phyloP scores from a whole-genome alignment of 306 rosid species.

The Prunus mume region DNA sequence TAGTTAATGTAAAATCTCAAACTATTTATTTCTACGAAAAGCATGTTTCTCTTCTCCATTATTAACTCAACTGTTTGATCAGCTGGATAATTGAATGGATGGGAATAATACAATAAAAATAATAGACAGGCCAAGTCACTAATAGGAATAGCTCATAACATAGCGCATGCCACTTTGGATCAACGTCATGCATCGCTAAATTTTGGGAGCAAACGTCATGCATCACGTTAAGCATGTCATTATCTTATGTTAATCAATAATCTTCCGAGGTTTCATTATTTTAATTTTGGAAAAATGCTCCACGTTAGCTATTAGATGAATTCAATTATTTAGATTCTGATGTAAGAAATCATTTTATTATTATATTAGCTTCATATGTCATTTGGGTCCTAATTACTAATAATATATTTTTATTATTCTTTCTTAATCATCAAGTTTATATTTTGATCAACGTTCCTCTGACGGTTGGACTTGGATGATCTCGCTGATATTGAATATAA shows the following conservation, averaged over 20 bases:
- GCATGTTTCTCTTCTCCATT: no score
- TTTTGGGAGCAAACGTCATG: not conserved
- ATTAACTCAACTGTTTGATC: not conserved
- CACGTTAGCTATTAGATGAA: not conserved
- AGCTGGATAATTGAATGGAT: no score
- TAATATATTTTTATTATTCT: not conserved
- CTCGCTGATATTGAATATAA: no score
- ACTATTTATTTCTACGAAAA: no score
- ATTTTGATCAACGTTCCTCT: no score
- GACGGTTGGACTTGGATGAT: no score
- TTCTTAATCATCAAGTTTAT: not conserved
- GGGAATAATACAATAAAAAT: no score
- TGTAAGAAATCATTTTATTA: not conserved
- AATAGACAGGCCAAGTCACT: no score
- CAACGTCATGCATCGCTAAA: constrained; percentile 1
- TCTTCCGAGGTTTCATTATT: constrained; percentile 19
- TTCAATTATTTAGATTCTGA: not conserved
- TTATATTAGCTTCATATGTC: not conserved
- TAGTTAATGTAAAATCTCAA: no score
- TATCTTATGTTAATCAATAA: not conserved
- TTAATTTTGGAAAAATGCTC: not conserved
- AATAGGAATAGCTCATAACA: not conserved
- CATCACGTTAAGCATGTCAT: constrained; percentile 16
- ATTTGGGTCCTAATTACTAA: not conserved
- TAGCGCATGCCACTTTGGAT: not conserved